Evolutionary conservation across 257 asterid genomes (phyloP).

Genomic region (Petrea volubilis): DNA sequence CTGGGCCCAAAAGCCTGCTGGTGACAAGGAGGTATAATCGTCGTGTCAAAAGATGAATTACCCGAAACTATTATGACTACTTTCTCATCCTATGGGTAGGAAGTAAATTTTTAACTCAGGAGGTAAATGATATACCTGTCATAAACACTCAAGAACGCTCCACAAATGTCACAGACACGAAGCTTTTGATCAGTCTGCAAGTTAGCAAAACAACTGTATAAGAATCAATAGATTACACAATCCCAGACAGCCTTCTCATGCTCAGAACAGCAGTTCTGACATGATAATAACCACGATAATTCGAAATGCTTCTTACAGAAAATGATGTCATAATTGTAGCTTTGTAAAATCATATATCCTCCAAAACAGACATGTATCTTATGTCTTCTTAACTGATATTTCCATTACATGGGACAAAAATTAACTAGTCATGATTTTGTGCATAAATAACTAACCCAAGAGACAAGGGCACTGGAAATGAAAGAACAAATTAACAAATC

Average conservation of each 20-base stretch:
- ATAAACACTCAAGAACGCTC: constrained; percentile 93
- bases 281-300: not conserved
- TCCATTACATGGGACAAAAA: constrained; percentile 9
- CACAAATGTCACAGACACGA: constrained; percentile 98
- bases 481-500: not conserved
- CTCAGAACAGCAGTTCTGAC: not conserved
- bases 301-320: constrained; percentile 2
- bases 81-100: constrained; percentile 30
- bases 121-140: constrained; percentile 54
- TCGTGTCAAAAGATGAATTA: constrained; percentile 73
- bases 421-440: not conserved
- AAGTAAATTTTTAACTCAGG: not conserved
- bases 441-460: not conserved
- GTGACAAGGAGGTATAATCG: constrained; percentile 90
- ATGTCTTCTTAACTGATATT: not conserved
- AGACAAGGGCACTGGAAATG: not conserved
- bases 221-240: constrained; percentile 25
- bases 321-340: not conserved
- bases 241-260: constrained; percentile 1
- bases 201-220: constrained; percentile 16
- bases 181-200: constrained; percentile 98
- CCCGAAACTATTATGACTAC: constrained; percentile 51
- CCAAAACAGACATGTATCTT: not conserved
- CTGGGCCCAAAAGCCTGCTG: constrained; percentile 99
- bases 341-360: not conserved